A percentile compares a stretch with the other conserved stretches of the same genome.
These are phyloP conservation scores for Wallacemonas rigidus DNA, from an alignment of 208 protist genomes.

Conservation along the genomic window DNA sequence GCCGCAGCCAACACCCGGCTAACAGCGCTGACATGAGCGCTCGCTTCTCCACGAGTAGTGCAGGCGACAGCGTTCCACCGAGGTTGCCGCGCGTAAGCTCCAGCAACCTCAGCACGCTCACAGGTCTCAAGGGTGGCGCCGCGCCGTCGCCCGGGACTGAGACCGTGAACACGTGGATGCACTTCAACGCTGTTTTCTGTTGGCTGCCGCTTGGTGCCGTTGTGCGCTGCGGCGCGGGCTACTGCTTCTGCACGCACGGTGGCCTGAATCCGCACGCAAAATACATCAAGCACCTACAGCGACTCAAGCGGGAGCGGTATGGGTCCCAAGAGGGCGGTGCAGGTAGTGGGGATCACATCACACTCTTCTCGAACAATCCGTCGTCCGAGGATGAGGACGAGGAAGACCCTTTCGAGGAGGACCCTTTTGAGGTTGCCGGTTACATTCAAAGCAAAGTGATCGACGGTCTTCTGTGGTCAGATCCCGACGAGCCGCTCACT, in stretches of 20 bases:
- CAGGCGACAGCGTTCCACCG: constrained; percentile 1
- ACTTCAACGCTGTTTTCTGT: constrained; percentile 83
- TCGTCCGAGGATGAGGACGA: constrained; percentile 9
- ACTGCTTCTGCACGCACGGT: constrained; percentile 87
- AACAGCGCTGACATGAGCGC: constrained; percentile 36
- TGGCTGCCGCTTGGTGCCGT: constrained; percentile 85
- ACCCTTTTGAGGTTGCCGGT: background rate
- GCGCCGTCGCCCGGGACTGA: background rate
- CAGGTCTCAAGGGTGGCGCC: constrained; percentile 10
- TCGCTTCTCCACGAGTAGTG: constrained; percentile 37
- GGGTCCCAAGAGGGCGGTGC: constrained; percentile 28
- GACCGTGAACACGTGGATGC: constrained; percentile 54
- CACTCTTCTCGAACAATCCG: constrained; percentile 3
- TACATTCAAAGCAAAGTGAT: constrained; percentile 94
- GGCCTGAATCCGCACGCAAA: constrained; percentile 72
- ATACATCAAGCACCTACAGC: constrained; percentile 44
- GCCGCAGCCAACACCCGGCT: constrained; percentile 3
- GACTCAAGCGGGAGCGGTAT: constrained; percentile 67
- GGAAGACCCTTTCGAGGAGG: background rate
- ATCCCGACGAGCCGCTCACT: constrained; percentile 93
- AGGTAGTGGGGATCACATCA: constrained; percentile 17
- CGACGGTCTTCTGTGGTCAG: constrained; percentile 99
- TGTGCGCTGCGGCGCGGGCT: constrained; percentile 63
- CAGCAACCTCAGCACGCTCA: constrained; percentile 17
- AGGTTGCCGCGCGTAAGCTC: constrained; percentile 6